Evolutionary conservation across 805 yeast species (phyloP).

Genomic region (Brettanomyces sp.): DNA sequence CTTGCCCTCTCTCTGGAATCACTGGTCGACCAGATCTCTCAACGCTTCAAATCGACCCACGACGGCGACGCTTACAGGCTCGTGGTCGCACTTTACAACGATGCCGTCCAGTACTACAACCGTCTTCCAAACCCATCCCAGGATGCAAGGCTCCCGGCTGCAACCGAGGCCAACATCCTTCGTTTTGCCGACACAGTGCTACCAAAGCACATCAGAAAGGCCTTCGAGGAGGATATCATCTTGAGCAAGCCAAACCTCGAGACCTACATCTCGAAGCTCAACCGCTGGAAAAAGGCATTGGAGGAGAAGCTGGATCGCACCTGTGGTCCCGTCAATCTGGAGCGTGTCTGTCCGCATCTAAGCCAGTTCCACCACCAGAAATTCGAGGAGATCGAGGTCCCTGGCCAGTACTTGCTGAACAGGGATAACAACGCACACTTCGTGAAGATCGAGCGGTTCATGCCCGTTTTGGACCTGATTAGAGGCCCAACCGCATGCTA

Average conservation of each 20-base stretch:
- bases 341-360: slow-evolving; percentile 86
- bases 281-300: slow-evolving; percentile 87
- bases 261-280: slow-evolving; percentile 69
- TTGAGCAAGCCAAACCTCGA: slow-evolving; percentile 81
- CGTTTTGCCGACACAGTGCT: slow-evolving; percentile 89
- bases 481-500: slow-evolving; percentile 88
- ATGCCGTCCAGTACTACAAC: slow-evolving; percentile 85
- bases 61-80: slow-evolving; percentile 95
- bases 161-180: slow-evolving; percentile 80
- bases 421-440: slow-evolving; percentile 87
- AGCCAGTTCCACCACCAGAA: slow-evolving; percentile 97
- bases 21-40: slow-evolving; percentile 88
- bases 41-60: slow-evolving; percentile 83
- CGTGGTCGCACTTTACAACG: slow-evolving; percentile 85
- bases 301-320: slow-evolving; percentile 88
- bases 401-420: slow-evolving; percentile 89
- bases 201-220: slow-evolving; percentile 80
- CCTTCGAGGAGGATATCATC: slow-evolving; percentile 87
- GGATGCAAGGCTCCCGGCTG: slow-evolving; percentile 80
- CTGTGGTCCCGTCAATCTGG: slow-evolving; percentile 70
- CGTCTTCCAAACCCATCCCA: slow-evolving; percentile 80
- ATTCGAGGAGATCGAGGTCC: slow-evolving; percentile 94
- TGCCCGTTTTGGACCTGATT: slow-evolving; percentile 80
- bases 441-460: slow-evolving; percentile 83
- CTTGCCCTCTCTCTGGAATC: slow-evolving; percentile 90